These are phyloP conservation scores for Populus euphratica DNA, from an alignment of 345 rosid species.

Conservation along the genomic window DNA sequence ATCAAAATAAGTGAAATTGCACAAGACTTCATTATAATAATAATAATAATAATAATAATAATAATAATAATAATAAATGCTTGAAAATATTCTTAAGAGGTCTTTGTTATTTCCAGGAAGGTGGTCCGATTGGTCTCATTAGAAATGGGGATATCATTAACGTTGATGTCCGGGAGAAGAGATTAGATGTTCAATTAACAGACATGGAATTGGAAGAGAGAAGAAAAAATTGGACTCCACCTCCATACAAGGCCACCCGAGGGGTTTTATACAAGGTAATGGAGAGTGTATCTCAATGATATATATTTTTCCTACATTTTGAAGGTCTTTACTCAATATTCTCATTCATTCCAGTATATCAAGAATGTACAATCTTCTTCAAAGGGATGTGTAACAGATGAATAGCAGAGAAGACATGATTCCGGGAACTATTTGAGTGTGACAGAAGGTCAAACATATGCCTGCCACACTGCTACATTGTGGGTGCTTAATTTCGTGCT, in stretches of 20 bases:
- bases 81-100: background rate
- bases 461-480: background rate
- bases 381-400: constrained; percentile 87
- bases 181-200: constrained; percentile 65
- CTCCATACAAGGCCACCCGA: constrained; percentile 60
- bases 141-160: constrained; percentile 71
- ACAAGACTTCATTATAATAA: too few relatives aligned
- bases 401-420: constrained; percentile 29
- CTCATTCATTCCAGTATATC: constrained; percentile 63
- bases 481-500: background rate
- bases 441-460: background rate
- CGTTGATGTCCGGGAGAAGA: constrained; percentile 64
- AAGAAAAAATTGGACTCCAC: constrained; percentile 68
- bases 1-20: background rate
- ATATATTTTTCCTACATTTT: background rate
- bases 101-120: constrained; percentile 54
- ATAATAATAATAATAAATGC: background rate
- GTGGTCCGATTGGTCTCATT: constrained; percentile 89
- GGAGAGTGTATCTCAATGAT: background rate
- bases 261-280: constrained; percentile 83
- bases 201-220: constrained; percentile 63
- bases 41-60: too few relatives aligned
- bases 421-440: constrained; percentile 1
- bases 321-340: background rate
- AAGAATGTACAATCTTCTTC: constrained; percentile 89